Base-by-base conservation (phyloP, 1,139 yeast genomes). In the Zygoascus sp. region DNA sequence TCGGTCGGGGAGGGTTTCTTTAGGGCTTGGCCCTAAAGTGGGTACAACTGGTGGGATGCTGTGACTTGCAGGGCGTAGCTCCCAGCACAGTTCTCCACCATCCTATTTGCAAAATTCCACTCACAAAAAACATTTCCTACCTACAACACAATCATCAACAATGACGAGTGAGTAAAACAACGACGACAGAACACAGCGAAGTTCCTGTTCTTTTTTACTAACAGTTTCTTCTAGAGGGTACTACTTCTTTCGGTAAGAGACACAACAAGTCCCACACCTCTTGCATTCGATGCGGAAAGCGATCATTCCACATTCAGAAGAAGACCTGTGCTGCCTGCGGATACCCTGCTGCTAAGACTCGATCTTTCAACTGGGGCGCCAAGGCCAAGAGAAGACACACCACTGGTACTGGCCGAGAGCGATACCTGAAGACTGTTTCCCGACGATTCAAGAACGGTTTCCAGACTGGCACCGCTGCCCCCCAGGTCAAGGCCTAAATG, bases 381-480 rank as follows among this genome's bases (percentile, higher is more conserved):
- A 92, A 92, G 86, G 96, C 97, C 70, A 88, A 90, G 85, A 88
- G 98, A 88, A 89, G 99, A 87, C 85, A 87, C 78, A 92, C 99
- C 67, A 90, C 97, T 65, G 99, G 99, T 80, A 83, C 97, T 74
- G 99, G 99, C 76, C 95, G 99, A 80, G 89, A 89, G 95, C 80
- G 92, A 75, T 81, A 92, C 88, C 83, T 94, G 76, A 92, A 90
- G 82, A 84, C 82, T 77, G 96, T 92, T 67, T 76, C 94, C 66
- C 88, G 97, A 82, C 87, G 90, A 81, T 92, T 90, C 85, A 88
- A 89, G 86, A 90, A 92, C 82, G 95, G 92, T 73, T 92, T 92
- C 96, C 97, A 88, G 79, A 72, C 92, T 65, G 89, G 48, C 15
- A 39, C 46, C 28, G 44, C 47, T 36, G 40, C 45, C 21, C 40